Base-by-base conservation (phyloP, 805 yeast genomes). In the Saccharomycopsis sp. region DNA sequence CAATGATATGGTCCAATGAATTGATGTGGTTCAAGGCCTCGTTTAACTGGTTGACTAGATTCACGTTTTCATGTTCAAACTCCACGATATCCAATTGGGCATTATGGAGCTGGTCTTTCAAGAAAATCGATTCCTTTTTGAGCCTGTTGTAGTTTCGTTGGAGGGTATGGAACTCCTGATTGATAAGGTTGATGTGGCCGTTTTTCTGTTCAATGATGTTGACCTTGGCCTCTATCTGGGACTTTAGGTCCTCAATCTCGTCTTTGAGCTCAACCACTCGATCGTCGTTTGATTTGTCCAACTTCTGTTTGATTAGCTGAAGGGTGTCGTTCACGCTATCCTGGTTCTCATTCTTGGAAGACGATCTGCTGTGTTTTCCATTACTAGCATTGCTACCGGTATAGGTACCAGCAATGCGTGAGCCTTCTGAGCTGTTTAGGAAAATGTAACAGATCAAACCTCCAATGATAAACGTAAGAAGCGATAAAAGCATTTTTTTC, bases 151-250 rank as follows among this genome's bases (percentile, higher is more conserved):
- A 57, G 46, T 51, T 64, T 53, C 41, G 64, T 58, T 50, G 64
- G 54, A 50, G 56, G 50, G 37, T 65, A 62, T 61, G 63, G 34
- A 61, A 61, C 44, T 61, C 63, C 37, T 59, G 59, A 41, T 61
- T 61, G 16, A 61, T 61, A 18, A 61, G 44, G 40, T 59, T 61
- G 34, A 61, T 61, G 29, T 61, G 63, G 21, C 54, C 58, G 34
- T 61, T 61, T 47, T 61, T 61, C 41, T 58, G 60, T 15, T 60
- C 62, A 29, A 60, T 57, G 15, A 60, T 54, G 34, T 57, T 56
- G 24, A 48, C 47, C 34, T 60, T 60, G 5, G 60, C 54, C 8
- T 53, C 58, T n/a, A 60, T 46, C 51, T 60, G 61, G 15, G 37
- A 16, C 41, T 60, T 57, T 7, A 60, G 24, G 16, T 12, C 41